These are phyloP conservation scores for Cyberlindnera misumaiensis DNA, from an alignment of 805 yeast species.

Conservation along the genomic window DNA sequence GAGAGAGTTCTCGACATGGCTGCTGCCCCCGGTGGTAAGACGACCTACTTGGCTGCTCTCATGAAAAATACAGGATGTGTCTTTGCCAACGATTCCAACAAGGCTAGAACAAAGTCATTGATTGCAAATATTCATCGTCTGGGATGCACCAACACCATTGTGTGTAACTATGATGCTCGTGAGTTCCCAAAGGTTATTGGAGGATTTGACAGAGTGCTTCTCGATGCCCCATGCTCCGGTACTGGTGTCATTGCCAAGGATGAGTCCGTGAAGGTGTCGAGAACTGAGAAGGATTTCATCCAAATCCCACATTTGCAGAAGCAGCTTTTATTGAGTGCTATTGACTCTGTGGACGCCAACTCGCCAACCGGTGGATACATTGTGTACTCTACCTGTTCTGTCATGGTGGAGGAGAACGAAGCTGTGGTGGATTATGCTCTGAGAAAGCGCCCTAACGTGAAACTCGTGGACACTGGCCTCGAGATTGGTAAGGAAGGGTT, in stretches of 20 bases:
- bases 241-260: constrained; percentile 99
- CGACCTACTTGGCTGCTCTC: constrained; percentile 88
- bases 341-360: constrained; percentile 93
- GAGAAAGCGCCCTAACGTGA: constrained; percentile 93
- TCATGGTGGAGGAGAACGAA: constrained; percentile 97
- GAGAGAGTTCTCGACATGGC: constrained; percentile 98
- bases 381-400: constrained; percentile 97
- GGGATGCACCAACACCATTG: constrained; percentile 94
- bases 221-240: constrained; percentile 99
- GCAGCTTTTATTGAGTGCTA: constrained; percentile 87
- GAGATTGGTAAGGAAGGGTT: constrained; percentile 96
- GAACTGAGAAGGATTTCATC: constrained; percentile 94
- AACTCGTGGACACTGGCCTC: constrained; percentile 85
- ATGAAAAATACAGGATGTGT: constrained; percentile 98
- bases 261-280: constrained; percentile 84
- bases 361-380: constrained; percentile 89
- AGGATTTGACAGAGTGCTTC: constrained; percentile 89
- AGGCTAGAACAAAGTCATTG: constrained; percentile 90
- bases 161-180: constrained; percentile 96
- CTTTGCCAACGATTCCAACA: constrained; percentile 95
- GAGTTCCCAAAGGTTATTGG: constrained; percentile 98
- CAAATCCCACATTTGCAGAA: constrained; percentile 96
- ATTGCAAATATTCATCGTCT: constrained; percentile 96
- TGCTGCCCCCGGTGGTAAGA: constrained; percentile 99
- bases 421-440: constrained; percentile 97